A percentile compares a stretch with the other conserved stretches of the same genome.
Conservation (phyloP, 306 rosid species). For the Cucumis hystrix region DNA sequence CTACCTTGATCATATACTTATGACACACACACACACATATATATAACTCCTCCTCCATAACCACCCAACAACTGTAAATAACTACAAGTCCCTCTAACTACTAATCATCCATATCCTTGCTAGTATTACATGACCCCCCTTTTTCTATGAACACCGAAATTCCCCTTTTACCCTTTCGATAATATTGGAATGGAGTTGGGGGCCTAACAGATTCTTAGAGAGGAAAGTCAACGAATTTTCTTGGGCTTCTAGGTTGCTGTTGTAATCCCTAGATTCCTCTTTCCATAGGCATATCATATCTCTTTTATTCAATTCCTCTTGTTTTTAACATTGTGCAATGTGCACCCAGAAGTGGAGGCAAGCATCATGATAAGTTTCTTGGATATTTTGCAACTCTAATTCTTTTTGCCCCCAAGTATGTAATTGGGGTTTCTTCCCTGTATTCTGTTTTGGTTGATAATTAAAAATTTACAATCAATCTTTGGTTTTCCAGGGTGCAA, state of each 20-base stretch:
- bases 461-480: neutral
- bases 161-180: too few species aligned
- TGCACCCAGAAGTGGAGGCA: neutral
- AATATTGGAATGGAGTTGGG: too few species aligned
- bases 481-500: slow-evolving; percentile 57
- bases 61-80: too few species aligned
- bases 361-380: neutral
- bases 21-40: too few species aligned
- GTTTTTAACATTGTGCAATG: neutral
- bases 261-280: neutral
- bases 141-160: too few species aligned
- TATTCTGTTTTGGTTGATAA: neutral
- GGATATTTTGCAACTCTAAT: neutral
- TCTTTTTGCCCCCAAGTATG: neutral
- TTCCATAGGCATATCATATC: neutral
- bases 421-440: neutral
- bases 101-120: too few species aligned
- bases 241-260: neutral
- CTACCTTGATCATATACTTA: too few species aligned
- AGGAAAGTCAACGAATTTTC: neutral
- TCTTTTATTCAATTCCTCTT: neutral
- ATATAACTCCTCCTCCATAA: too few species aligned
- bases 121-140: too few species aligned
- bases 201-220: neutral
- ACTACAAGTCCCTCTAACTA: too few species aligned